Evolutionary conservation across 2,329 filamentous ascomycete species (phyloP), one percentile per base, ranked within the genome.

Genomic region (Verticillium nonalfalfae): DNA sequence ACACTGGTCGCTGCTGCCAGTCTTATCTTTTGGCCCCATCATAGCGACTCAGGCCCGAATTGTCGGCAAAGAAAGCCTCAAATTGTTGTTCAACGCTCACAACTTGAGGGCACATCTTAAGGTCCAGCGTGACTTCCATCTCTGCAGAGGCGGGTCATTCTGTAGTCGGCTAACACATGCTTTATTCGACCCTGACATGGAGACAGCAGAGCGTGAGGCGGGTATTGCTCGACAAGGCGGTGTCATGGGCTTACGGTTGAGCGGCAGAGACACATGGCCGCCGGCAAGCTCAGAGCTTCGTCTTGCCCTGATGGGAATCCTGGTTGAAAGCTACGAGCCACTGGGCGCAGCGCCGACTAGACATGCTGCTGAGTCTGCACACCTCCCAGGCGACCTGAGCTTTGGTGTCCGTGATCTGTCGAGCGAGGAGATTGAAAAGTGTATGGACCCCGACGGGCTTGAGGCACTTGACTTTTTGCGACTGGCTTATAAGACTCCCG

Each of bases 221-320:
- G 91, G 91, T 3, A 80, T 88, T 36, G 85, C 90, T 55, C 83
- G 87, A 9, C 85, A 85, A 56, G 88, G 90, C 57, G 84, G 87
- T 62, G 78, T 85, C 14, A 94, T 96, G 81, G 94, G 95, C 1
- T 80, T 98, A 50, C 89, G 93, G 50, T 79, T 98, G 0, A 90
- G 90, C n/a, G 86, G 85, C 2, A 85, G 92, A 68, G 87, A 91
- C 60, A 91, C 83, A 36, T 98, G 95, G 95, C 95, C 95, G 33
- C 95, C 95, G 4, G 93, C 93, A 31, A 96, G 91, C 72, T 97
- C 93, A 0, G 95, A 98, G 72, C 78, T 99, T n/a, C 86, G 93
- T 10, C 81, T 98, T 5, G 91, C 91, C 0, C 80, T 99, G 18
- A 96, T 93, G 83, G 93, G 92, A 0, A 84, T 98, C 1, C 78